A percentile compares a stretch with the other conserved stretches of the same genome.
These are phyloP conservation scores for Neurospora sp. DNA, from an alignment of 495 filamentous ascomycete genomes.

Conservation along the genomic window DNA sequence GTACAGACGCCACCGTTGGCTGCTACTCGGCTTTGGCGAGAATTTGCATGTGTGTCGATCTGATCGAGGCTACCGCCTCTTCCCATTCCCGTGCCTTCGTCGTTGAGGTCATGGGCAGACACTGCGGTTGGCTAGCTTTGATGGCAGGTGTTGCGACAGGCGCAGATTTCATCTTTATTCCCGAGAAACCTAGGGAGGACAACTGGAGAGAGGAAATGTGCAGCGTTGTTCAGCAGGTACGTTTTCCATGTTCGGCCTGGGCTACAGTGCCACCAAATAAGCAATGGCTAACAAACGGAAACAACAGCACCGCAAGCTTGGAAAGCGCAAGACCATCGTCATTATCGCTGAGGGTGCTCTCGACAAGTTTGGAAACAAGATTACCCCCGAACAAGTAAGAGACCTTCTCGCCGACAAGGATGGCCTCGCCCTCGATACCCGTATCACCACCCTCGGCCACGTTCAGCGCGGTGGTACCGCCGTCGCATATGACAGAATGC, in stretches of 20 bases:
- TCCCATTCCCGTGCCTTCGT: constrained; percentile 98
- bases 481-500: constrained; percentile 88
- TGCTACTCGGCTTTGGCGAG: constrained; percentile 86
- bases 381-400: constrained; percentile 70
- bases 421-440: constrained; percentile 70
- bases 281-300: background rate
- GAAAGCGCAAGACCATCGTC: constrained; percentile 95
- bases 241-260: constrained; percentile 7
- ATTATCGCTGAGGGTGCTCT: constrained; percentile 95
- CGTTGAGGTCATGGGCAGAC: constrained; percentile 98
- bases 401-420: constrained; percentile 69
- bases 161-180: constrained; percentile 94
- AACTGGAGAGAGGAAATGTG: constrained; percentile 93
- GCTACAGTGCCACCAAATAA: background rate
- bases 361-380: constrained; percentile 76
- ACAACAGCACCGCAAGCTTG: constrained; percentile 70
- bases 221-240: constrained; percentile 62
- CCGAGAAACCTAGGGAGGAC: constrained; percentile 81
- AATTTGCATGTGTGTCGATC: constrained; percentile 91
- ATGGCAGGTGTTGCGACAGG: constrained; percentile 95
- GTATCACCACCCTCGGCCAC: constrained; percentile 92
- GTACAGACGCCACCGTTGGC: constrained; percentile 95
- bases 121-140: constrained; percentile 95
- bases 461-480: constrained; percentile 90
- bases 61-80: constrained; percentile 91